Percentiles rank a stretch among this genome's conserved stretches.
Evolutionary conservation across 306 rosid genomes (phyloP).

Genomic region (Dryas octopetala): DNA sequence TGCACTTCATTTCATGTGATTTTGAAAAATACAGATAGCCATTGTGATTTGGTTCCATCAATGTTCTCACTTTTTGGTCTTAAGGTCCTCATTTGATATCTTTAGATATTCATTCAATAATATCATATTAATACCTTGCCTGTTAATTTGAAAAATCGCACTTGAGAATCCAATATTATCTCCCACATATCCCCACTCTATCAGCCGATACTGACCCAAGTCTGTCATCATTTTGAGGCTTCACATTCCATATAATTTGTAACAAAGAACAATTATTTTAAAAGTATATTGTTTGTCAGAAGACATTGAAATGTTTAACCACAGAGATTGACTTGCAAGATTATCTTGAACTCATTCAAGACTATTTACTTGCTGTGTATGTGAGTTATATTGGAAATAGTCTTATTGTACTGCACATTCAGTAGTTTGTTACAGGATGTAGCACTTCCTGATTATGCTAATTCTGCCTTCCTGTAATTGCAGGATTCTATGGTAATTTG

Average conservation of each 20-base stretch:
- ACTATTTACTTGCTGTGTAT: conserved; percentile 1
- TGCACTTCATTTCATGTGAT: not conserved
- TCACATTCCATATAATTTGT: not conserved
- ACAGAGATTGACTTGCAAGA: not conserved
- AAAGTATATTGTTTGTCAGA: not conserved
- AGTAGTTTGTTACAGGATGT: not conserved
- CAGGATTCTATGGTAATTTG: conserved; percentile 88
- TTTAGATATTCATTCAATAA: not conserved
- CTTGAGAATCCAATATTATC: not conserved
- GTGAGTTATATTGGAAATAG: not conserved
- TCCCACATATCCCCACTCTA: not conserved
- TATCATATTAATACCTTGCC: not conserved
- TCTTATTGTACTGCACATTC: not conserved
- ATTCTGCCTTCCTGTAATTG: conserved; percentile 2
- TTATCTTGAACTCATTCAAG: not conserved
- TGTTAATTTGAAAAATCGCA: not conserved
- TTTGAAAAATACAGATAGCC: not conserved
- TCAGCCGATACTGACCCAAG: not conserved
- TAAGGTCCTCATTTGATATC: not conserved
- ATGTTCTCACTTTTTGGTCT: not conserved
- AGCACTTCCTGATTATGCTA: not conserved
- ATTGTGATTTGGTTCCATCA: not conserved
- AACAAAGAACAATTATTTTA: not conserved
- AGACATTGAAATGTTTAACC: not conserved
- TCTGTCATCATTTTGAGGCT: not conserved